Evolutionary conservation across 1,139 yeast genomes (phyloP).

Genomic region (Wickerhamomyces sp.): DNA sequence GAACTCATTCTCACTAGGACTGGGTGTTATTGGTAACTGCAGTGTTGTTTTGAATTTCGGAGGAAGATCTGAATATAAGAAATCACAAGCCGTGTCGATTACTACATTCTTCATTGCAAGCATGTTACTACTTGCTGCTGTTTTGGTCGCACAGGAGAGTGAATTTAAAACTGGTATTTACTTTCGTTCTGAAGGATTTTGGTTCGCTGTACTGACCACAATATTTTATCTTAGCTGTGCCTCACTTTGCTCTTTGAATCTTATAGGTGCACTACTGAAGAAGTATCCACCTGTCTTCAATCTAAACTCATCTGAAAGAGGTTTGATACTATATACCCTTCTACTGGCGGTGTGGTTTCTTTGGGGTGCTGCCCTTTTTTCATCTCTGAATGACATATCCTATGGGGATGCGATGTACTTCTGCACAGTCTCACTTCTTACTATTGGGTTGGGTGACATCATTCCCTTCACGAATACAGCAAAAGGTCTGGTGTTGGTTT

Average conservation of each 20-base stretch:
- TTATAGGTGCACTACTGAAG: slow-evolving; percentile 49
- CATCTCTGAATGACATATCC: slow-evolving; percentile 34
- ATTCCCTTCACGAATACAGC: slow-evolving; percentile 48
- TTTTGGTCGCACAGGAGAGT: slow-evolving; percentile 43
- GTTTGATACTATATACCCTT: slow-evolving; percentile 65
- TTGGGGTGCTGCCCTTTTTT: slow-evolving; percentile 60
- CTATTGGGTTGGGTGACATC: slow-evolving; percentile 78
- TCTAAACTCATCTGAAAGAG: slow-evolving; percentile 59
- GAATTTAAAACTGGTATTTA: slow-evolving; percentile 21
- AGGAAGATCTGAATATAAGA: slow-evolving; percentile 47
- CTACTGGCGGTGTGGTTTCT: slow-evolving; percentile 64
- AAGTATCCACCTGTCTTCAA: slow-evolving; percentile 70
- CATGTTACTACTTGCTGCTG: slow-evolving; percentile 41
- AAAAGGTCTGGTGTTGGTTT: slow-evolving; percentile 53
- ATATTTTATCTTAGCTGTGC: slow-evolving; percentile 55
- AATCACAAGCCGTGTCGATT: slow-evolving; percentile 59
- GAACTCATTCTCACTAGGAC: slow-evolving; percentile 55
- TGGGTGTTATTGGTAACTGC: slow-evolving; percentile 64
- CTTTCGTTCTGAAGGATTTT: slow-evolving; percentile 57
- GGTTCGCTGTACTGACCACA: slow-evolving; percentile 69
- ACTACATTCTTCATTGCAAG: slow-evolving; percentile 60
- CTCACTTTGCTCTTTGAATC: slow-evolving; percentile 48
- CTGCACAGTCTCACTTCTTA: slow-evolving; percentile 65
- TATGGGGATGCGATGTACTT: slow-evolving; percentile 67
- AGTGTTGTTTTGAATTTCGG: slow-evolving; percentile 65